A percentile compares a stretch with the other conserved stretches of the same genome.
These are phyloP conservation scores for Cylindrotheca fusiformis DNA, from an alignment of 108 stramenopile species.

Conservation along the genomic window DNA sequence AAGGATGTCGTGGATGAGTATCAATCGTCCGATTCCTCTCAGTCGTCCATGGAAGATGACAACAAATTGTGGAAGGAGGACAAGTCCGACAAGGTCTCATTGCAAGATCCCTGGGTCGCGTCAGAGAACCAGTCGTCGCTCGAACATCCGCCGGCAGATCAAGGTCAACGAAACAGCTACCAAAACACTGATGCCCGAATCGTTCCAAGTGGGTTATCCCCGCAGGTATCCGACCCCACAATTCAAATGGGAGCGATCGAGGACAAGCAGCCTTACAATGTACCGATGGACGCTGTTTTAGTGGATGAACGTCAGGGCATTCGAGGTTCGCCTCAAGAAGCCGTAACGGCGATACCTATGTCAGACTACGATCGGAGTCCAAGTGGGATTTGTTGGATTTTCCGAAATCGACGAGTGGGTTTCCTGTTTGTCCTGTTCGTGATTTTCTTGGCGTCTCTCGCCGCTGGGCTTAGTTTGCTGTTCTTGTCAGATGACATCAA, in stretches of 20 bases:
- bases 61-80: not conserved
- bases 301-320: too few species aligned
- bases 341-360: too few species aligned
- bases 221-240: not conserved
- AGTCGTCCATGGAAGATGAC: not conserved
- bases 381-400: too few species aligned
- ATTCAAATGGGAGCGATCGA: too few species aligned
- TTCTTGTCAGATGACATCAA: not conserved
- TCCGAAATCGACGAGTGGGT: too few species aligned
- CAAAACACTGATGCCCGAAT: not conserved
- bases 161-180: not conserved
- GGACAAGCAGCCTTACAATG: too few species aligned
- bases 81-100: not conserved
- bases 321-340: too few species aligned
- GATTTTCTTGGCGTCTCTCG: too few species aligned
- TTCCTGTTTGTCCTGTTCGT: too few species aligned
- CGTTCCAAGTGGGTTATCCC: not conserved
- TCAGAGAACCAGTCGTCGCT: not conserved
- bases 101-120: not conserved
- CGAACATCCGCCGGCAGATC: not conserved
- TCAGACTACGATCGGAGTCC: too few species aligned
- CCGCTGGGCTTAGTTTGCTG: not conserved
- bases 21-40: not conserved
- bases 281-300: too few species aligned
- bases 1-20: not conserved